Evolutionary conservation across 331 rosid species (phyloP), one percentile per base, ranked within the genome.

Genomic region (Spiraea crenata): DNA sequence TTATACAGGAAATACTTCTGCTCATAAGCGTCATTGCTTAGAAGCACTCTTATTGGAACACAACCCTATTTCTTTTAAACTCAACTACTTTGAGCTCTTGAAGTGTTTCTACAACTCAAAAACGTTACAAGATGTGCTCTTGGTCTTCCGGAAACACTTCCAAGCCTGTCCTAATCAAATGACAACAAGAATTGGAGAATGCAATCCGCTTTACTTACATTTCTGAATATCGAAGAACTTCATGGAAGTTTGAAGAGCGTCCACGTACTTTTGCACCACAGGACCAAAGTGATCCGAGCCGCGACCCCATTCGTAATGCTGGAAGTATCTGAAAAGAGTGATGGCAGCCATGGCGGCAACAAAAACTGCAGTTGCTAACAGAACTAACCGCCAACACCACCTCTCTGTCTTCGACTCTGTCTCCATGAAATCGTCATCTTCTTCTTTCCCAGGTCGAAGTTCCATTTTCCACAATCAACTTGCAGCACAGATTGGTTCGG

Each of bases 201-300:
- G 31, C 3, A 49, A 13, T 5, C 34, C 5, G 31, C 8, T 60
- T 50, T 70, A 35, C 25, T 38, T 86, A 92, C 98, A 90, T 77
- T 92, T 90, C 71, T 90, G 97, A 14, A 83, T 49, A 45, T 92
- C 97, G 73, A 90, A 88, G 83, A 92, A 92, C n/a, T 74, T 84
- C 92, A 87, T 40, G 12, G 98, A 83, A 34, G 81, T 71, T 76
- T 79, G 65, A 74, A 92, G 96, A 37, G 98, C 96, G 51, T 88
- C 76, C 42, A 90, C 12, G 69, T 91, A 88, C 70, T 79, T 82
- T 58, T 85, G 74, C 17, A 78, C 73, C 44, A 81, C 46, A 57
- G 81, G 82, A 35, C 88, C 92, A 1, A 81, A 89, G 3, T 84
- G 92, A 2, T 83, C 87, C 0, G 89, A 86, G 74, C 74, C 87